Percentiles rank a stretch among this genome's conserved stretches.
These are phyloP conservation scores for Inonotus obliquus DNA, from an alignment of 1,284 basidiomycete species.

Conservation along the genomic window DNA sequence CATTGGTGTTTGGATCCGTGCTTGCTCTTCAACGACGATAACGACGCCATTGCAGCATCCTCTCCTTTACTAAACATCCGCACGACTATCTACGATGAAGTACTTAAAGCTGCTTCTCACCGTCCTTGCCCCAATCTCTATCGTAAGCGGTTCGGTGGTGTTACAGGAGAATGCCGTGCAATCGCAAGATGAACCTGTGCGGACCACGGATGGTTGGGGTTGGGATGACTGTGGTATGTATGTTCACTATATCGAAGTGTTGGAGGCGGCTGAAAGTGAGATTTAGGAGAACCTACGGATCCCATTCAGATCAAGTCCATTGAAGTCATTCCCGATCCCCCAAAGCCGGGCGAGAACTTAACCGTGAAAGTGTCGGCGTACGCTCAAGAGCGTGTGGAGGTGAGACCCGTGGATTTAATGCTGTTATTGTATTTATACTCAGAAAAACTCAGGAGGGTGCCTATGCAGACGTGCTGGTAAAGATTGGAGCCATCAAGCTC, in stretches of 20 bases:
- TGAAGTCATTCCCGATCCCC: constrained; percentile 73
- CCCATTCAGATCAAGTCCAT: constrained; percentile 62
- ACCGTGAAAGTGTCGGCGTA: constrained; percentile 72
- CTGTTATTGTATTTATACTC: neutral
- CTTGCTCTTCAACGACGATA: constrained; percentile 1
- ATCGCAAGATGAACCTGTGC: constrained; percentile 30
- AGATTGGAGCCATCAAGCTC: constrained; percentile 84
- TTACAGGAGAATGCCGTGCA: constrained; percentile 38
- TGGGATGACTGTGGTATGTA: constrained; percentile 58
- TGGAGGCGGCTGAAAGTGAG: neutral
- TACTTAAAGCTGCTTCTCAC: constrained; percentile 5
- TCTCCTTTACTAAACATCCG: neutral
- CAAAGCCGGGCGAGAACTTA: constrained; percentile 75
- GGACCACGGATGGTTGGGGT: constrained; percentile 42
- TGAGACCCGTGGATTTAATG: constrained; percentile 30
- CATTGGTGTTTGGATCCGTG: neutral
- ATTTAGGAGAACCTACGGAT: constrained; percentile 43
- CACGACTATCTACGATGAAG: constrained; percentile 6
- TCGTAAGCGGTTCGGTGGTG: constrained; percentile 11
- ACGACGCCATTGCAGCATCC: neutral
- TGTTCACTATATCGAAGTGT: neutral
- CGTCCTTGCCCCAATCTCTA: constrained; percentile 9
- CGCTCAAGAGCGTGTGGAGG: constrained; percentile 61
- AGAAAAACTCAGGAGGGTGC: constrained; percentile 70
- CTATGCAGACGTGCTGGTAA: constrained; percentile 82